These are phyloP conservation scores for Phytophthora kernoviae DNA, from an alignment of 352 stramenopile genomes.

Conservation along the genomic window DNA sequence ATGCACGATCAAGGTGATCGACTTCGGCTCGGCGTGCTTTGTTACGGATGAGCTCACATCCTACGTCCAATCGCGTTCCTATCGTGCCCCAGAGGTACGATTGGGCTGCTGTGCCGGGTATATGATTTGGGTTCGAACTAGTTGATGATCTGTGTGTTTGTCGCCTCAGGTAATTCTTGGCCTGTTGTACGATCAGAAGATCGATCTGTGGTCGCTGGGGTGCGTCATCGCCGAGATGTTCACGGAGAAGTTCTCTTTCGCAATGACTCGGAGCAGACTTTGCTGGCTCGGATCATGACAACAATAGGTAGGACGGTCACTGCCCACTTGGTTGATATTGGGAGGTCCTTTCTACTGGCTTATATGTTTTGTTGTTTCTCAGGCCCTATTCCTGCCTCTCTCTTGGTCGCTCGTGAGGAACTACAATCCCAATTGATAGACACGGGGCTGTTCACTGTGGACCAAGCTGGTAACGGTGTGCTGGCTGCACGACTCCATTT, in stretches of 20 bases:
- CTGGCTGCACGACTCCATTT: constrained; percentile 37
- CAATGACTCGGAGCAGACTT: constrained; percentile 89
- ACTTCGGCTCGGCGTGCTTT: constrained; percentile 98
- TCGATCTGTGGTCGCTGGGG: constrained; percentile 91
- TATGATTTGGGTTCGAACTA: constrained; percentile 6
- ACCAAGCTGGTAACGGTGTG: constrained; percentile 54
- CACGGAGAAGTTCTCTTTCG: constrained; percentile 88
- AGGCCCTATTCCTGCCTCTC: constrained; percentile 70
- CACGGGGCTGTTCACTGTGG: constrained; percentile 60
- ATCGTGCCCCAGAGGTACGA: constrained; percentile 94
- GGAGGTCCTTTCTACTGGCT: neutral
- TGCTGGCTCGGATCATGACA: constrained; percentile 92
- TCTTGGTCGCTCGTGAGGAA: constrained; percentile 58
- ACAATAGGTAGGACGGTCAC: constrained; percentile 51
- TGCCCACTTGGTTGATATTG: neutral
- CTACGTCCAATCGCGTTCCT: constrained; percentile 98
- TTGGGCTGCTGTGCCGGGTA: neutral
- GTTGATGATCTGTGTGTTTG: constrained; percentile 55
- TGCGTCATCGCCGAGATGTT: constrained; percentile 90
- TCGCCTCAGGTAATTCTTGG: constrained; percentile 92
- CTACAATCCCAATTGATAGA: constrained; percentile 60
- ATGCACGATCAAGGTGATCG: constrained; percentile 96
- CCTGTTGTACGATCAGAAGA: constrained; percentile 87
- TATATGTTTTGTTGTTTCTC: neutral
- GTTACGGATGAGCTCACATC: constrained; percentile 94